Evolutionary conservation across 768 basidiomycete genomes (phyloP), one percentile per base, ranked within the genome.

Genomic region (Lactifluus pinguis): DNA sequence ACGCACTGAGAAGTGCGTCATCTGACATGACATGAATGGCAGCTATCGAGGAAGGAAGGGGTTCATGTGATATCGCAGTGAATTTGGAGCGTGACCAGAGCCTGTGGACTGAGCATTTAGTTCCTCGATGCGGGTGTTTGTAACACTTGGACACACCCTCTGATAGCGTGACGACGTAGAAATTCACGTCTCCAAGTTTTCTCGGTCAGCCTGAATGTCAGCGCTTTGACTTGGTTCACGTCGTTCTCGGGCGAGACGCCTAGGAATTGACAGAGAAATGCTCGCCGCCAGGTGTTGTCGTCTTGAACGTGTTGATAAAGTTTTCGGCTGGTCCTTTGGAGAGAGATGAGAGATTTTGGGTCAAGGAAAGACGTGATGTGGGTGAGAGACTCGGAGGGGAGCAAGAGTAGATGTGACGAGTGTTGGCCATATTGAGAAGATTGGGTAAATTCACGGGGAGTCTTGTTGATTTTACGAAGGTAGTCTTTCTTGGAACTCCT

Each of bases 241-340:
- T 83, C 80, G 57, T 72, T 72, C 71, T 91, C 87, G 17, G 88
- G 89, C 9, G 77, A 72, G 55, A 90, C 79, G 52, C 81, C 83
- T 48, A 90, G 70, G 68, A 83, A 84, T 69, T 85, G 84, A 55
- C 76, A 80, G 62, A 83, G 74, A 71, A 89, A 89, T 32, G 91
- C 90, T 21, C 82, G 76, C 53, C 80, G 78, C 90, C 90, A 93
- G 39, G 87, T 91, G 68, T 82, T 84, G 61, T 93, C 90, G 67
- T 88, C 79, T 57, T 79, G 79, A 77, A 90, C 74, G 78, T 90
- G 89, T 63, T 78, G 74, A 69, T 79, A 76, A 58, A 90, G 76
- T 60, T 68, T 69, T 50, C 70, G 74, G 72, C 78, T 79, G 61
- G 84, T 82, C 65, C 72, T 69, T 21, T 78, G 77, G 65, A 93